Evolutionary conservation across 2,329 filamentous ascomycete species (phyloP).

Genomic region (Zasmidium citrigriseum): DNA sequence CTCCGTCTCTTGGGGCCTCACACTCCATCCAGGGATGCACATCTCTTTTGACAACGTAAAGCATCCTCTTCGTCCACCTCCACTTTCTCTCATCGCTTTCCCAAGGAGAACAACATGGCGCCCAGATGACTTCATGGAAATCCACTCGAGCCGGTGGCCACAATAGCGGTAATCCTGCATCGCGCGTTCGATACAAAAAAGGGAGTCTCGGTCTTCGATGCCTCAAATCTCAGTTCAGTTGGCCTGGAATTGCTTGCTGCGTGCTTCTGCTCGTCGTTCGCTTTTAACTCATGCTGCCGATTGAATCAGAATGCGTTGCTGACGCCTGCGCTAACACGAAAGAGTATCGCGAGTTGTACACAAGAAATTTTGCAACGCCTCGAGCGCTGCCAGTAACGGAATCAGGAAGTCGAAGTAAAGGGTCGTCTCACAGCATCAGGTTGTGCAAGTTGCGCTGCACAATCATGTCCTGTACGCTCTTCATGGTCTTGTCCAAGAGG

Average conservation of each 20-base stretch:
- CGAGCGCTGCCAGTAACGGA: background rate
- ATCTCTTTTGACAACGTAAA: background rate
- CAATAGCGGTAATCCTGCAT: background rate
- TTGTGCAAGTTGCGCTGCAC: constrained; percentile 55
- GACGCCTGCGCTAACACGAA: background rate
- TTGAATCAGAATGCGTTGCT: constrained; percentile 3
- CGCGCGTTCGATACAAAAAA: background rate
- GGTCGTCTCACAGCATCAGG: constrained; percentile 43
- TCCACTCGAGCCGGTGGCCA: background rate
- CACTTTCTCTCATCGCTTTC: background rate
- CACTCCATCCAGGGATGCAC: background rate
- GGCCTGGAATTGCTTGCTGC: background rate
- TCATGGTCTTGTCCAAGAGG: constrained; percentile 54
- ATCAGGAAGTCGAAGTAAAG: constrained; percentile 12
- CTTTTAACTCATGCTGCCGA: constrained; percentile 2
- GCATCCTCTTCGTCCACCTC: background rate
- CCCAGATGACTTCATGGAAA: background rate
- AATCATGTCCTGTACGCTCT: constrained; percentile 55
- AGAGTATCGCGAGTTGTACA: background rate
- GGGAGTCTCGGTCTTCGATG: background rate
- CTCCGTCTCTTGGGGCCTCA: background rate
- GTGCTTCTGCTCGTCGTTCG: background rate
- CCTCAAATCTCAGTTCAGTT: background rate
- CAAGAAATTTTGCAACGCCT: constrained; percentile 1
- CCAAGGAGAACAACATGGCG: background rate